Base-by-base conservation (phyloP, 257 asterid genomes). In the Fraxinus cuspidata region DNA sequence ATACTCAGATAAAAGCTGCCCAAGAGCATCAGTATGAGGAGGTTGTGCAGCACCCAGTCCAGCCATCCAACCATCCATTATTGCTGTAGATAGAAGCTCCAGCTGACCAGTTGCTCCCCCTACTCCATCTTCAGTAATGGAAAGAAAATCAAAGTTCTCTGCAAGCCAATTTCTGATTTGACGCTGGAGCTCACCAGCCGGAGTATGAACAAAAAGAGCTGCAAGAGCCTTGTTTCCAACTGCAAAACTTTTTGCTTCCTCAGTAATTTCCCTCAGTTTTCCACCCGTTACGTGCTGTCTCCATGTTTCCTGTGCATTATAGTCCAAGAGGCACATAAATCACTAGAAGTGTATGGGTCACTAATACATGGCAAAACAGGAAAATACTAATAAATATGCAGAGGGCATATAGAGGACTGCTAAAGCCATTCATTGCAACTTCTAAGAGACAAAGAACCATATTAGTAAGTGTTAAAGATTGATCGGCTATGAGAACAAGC, bases 51-150 rank as follows among this genome's bases (percentile, higher is more conserved):
- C 94, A 76, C 99, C 99, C 76, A 96, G 96, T 74, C 99, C 99
- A 74, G 99, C 98, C 99, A 96, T 96, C 99, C 99, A 96, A 76
- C 99, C 99, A 81, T 96, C 99, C 99, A 96, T 96, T 79, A 96
- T 90, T 58, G 99, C 99, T 72, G 99, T 96, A 63, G 99, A 96
- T 74, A 96, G 96, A 87, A 96, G 99, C 87, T 96, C 99, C 25
- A 96, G 87, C 86, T 93, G 98, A 80, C 97, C 97, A 70, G 97
- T 90, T 58, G 96, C 88, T 81, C 98, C 99, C 37, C 97, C 95
- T 74, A 88, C 77, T 15, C 89, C 75, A 81, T 93, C 97, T 85
- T 93, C 97, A 75, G 91, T 88, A 19, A 92, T 94, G 76, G 96
- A 87, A 49, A 93, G 97, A 85, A 96, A 93, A 83, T 93, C 97